A percentile compares a stretch with the other conserved stretches of the same genome.
Conservation (phyloP, 2,329 filamentous ascomycete genomes). For the Diplodia mutila region DNA sequence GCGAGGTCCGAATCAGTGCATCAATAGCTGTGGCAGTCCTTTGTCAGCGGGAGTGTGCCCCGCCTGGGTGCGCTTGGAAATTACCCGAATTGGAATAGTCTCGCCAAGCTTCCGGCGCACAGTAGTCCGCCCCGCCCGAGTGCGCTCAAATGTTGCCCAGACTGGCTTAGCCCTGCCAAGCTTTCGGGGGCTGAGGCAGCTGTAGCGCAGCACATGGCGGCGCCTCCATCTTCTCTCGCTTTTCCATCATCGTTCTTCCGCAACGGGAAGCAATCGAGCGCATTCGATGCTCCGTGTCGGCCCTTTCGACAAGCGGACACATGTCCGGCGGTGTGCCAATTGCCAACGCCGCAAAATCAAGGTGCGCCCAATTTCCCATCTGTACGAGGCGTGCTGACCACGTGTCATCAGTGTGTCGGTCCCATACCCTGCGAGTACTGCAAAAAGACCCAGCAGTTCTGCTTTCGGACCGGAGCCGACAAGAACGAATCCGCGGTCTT, state of each 20-base stretch:
- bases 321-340: conserved; percentile 7
- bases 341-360: conserved; percentile 19
- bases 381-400: not conserved
- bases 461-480: not conserved
- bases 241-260: not conserved
- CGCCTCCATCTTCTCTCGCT: not conserved
- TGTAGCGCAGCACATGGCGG: not conserved
- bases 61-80: too few relatives aligned
- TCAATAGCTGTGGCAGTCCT: too few relatives aligned
- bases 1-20: too few relatives aligned
- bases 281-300: not conserved
- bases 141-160: not conserved
- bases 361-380: not conserved
- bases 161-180: not conserved
- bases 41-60: too few relatives aligned
- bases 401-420: not conserved
- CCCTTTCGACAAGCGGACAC: conserved; percentile 20
- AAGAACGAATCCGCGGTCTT: not conserved
- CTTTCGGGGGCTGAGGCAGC: not conserved
- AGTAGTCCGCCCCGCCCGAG: not conserved
- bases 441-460: conserved; percentile 9
- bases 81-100: not conserved
- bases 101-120: not conserved
- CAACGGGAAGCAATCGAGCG: not conserved
- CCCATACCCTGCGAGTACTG: conserved; percentile 11